Evolutionary conservation across 345 rosid genomes (phyloP), one percentile per base, ranked within the genome.

Genomic region (Arabidopsis suecica): DNA sequence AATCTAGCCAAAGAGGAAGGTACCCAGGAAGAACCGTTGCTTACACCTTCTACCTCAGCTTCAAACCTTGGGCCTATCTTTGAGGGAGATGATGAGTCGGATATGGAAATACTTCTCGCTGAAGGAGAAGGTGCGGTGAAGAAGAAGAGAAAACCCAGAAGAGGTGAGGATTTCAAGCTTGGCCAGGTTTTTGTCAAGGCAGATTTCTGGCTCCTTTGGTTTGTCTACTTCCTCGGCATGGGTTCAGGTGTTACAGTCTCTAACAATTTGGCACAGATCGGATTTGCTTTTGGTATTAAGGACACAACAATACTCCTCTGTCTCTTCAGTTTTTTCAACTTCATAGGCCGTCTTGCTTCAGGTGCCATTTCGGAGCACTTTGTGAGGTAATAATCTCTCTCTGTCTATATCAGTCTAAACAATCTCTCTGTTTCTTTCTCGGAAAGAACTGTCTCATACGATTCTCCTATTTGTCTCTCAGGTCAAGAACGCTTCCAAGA

Each of bases 191-290:
- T 90, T 53, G 69, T 88, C 70, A 92, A 92, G 88, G 97, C 96
- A 40, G 98, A 96, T 80, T 96, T 89, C 81, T 96, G 99, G 99
- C 97, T 96, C 72, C 98, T 95, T 50, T 92, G 98, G 98, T 48
- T 82, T 61, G 84, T 79, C 13, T 92, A 86, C 75, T 95, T 95
- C 82, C 86, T 90, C 1, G 99, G 98, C 53, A 91, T 85, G 65
- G 99, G 98, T 81, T 76, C 99, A 58, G 99, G 99, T 28, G 84
- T 90, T 37, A 92, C 99, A 0, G 85, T 92, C 77, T 88, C 90
- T 42, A 95, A 95, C 83, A 92, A 95, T 83, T 88, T 95, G 87
- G 95, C 99, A 49, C 99, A 95, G 83, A 87, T 95, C 34, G 97
- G 97, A 9, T 44, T 81, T 68, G 91, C 96, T 11, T 83, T 85